Evolutionary conservation across 2,329 filamentous ascomycete genomes (phyloP), one percentile per base, ranked within the genome.

Genomic region (Epichloe sylvatica): DNA sequence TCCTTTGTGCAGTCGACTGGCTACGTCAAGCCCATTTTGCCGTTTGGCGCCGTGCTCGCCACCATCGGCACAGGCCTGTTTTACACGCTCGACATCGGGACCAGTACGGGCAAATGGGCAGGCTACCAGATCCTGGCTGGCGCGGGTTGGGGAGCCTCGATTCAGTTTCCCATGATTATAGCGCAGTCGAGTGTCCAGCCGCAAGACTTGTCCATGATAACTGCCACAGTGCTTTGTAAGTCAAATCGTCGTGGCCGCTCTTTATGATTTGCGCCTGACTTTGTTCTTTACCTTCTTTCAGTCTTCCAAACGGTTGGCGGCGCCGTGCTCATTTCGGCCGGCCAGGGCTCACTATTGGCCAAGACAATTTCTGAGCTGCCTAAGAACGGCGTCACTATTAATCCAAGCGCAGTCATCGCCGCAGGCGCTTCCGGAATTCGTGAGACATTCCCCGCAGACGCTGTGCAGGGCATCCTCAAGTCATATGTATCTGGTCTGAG

Each of bases 21-120:
- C 1, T 72, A 73, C 51, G 74, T 72, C 50, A 67, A 60, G 2
- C 72, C 65, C 0, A 69, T 67, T 52, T 69, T 73, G 64, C 63
- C 70, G 6, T 46, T 56, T 4, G 64, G 65, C 0, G 56, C 65
- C 0, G 51, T 67, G 40, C 56, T 65, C 45, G 63, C 57, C 57
- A 55, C 62, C 0, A 54, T 71, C 21, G 69, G 69, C 7, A 61
- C 61, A 11, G 72, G 70, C 0, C 59, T 75, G 7, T 56, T 75
- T 23, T 69, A 67, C 9, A 73, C 69, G 0, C 60, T 73, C 7
- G 54, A 58, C 35, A 55, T 62, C 0, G 53, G 62, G 41, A 69
- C 68, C 1, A 50, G 56, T 1, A 56, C 63, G 0, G 57, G 55
- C 4, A 59, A 64, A 41, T 75, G 70, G 71, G 67, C 73, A 41